These are phyloP conservation scores for Trichophyton benhamiae DNA, from an alignment of 2,329 filamentous ascomycete genomes.

Conservation along the genomic window DNA sequence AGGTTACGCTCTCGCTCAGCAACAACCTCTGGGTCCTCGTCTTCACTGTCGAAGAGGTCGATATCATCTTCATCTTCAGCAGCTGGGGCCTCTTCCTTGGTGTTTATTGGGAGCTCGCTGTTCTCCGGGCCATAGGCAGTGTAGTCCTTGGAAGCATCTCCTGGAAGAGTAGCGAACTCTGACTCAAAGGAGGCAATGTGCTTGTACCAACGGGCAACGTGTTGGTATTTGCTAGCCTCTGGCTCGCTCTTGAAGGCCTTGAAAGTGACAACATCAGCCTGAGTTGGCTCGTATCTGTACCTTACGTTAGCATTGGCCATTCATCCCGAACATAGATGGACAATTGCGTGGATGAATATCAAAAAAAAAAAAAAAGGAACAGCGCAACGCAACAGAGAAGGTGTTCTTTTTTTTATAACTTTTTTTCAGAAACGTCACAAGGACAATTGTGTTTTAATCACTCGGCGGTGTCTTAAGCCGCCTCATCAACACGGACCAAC, in stretches of 20 bases:
- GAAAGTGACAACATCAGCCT: slow-evolving; percentile 93
- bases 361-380: slow-evolving; percentile 9
- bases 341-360: slow-evolving; percentile 5
- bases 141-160: slow-evolving; percentile 79
- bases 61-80: slow-evolving; percentile 85
- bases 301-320: background rate
- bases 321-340: slow-evolving; percentile 3
- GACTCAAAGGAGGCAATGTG: slow-evolving; percentile 87
- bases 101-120: slow-evolving; percentile 65
- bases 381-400: slow-evolving; percentile 5
- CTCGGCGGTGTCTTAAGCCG: slow-evolving; percentile 78
- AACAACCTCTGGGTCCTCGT: slow-evolving; percentile 80
- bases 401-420: background rate
- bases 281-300: slow-evolving; percentile 55
- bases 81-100: slow-evolving; percentile 64
- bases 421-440: slow-evolving; percentile 59
- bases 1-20: slow-evolving; percentile 78
- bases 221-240: slow-evolving; percentile 73
- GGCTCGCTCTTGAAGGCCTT: slow-evolving; percentile 72
- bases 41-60: slow-evolving; percentile 87
- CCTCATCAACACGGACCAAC: slow-evolving; percentile 96
- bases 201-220: slow-evolving; percentile 97
- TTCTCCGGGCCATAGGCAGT: slow-evolving; percentile 84
- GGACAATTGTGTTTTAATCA: slow-evolving; percentile 62
- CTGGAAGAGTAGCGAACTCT: slow-evolving; percentile 81